Evolutionary conservation across 306 rosid species (phyloP).

Genomic region (barrel medic (Medicago truncatula)): MtrunA17r5.0-ANR NC_053047.1:8675501-8676000

Average conservation of each 20-base stretch:
- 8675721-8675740: neutral
- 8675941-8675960: conserved; percentile 66
- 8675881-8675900: conserved; percentile 66
- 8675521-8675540: no score
- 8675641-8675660: no score
- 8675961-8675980: conserved; percentile 70
- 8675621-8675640: no score
- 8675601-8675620: no score
- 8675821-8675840: conserved; percentile 82
- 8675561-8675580: no score
- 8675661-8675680: neutral
- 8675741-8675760: neutral
- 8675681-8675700: neutral
- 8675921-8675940: conserved; percentile 63
- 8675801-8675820: conserved; percentile 48
- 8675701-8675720: neutral
- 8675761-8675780: neutral
- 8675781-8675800: conserved; percentile 60
- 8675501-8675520: no score
- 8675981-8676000: conserved; percentile 49
- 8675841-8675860: conserved; percentile 62
- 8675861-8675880: conserved; percentile 45
- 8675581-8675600: no score
- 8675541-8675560: no score
- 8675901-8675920: conserved; percentile 87